Evolutionary conservation across 2,329 filamentous ascomycete genomes (phyloP), one percentile per base, ranked within the genome.

Genomic region (Fusarium subtropicale): DNA sequence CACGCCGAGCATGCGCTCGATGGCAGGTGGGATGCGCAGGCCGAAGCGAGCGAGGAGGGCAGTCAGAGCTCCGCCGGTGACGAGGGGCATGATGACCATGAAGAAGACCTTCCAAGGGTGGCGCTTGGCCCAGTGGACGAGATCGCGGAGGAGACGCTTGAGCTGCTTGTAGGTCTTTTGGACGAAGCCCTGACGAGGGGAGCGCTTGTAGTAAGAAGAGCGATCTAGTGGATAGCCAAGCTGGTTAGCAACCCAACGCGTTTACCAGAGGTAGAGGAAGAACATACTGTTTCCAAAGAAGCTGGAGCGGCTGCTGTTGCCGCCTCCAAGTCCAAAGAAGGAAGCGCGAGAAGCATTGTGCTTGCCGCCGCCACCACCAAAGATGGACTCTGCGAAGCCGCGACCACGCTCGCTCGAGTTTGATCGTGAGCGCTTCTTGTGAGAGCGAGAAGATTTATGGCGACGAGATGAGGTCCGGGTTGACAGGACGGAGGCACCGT

Each of bases 31-130:
- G 68, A 97, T 79, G 66, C 90, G 86, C 64, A 98, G 84, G 24
- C 94, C 94, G 79, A 97, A 92, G 76, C 90, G 89, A 38, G 88
- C 87, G 46, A 97, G 86, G 45, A 97, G 83, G 47, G 91, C 92
- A 11, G 90, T 90, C 71, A 97, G 81, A 30, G 92, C 91, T 33
- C 95, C 95, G 53, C 93, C 93, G 2, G 91, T 94, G 74, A 97
- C 83, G 60, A 98, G 85, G 12, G 95, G 95, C 87, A 97, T 89
- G 74, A 97, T 87, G 67, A 97, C 91, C 66, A 94, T 87, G 84
- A 92, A 85, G 83, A 97, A 92, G 48, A 97, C 92, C 81, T 97
- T 97, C 76, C 93, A 82, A 0, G 94, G 95, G 81, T 97, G 91
- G 38, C 89, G 86, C 77, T 92, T 91, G 74, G 92, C 91, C 81